Evolutionary conservation across 108 stramenopile species (phyloP).

Genomic region (Skeletonema menzelii): DNA sequence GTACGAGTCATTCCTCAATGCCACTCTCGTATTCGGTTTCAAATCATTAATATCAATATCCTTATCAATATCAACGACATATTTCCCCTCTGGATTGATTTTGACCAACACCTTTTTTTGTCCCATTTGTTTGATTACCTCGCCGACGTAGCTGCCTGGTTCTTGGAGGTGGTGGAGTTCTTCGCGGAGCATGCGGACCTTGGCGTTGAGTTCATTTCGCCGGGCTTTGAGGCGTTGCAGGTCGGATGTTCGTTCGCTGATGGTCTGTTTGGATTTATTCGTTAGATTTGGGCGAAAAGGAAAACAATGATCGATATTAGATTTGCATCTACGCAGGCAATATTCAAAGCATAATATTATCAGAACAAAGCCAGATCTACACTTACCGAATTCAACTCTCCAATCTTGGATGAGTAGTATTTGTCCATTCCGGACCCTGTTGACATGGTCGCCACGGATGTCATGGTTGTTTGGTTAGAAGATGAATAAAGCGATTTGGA

Average conservation of each 20-base stretch:
- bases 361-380: neutral
- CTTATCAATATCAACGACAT: slow-evolving; percentile 97
- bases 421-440: slow-evolving; percentile 61
- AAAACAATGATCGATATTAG: neutral
- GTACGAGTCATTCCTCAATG: slow-evolving; percentile 98
- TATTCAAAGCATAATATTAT: neutral
- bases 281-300: neutral
- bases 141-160: slow-evolving; percentile 98
- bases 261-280: slow-evolving; percentile 43
- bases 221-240: slow-evolving; percentile 95
- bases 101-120: slow-evolving; percentile 98
- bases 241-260: slow-evolving; percentile 78
- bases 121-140: slow-evolving; percentile 99
- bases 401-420: slow-evolving; percentile 78
- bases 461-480: neutral
- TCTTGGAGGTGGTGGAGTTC: slow-evolving; percentile 98
- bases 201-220: slow-evolving; percentile 96
- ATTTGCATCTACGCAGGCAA: neutral
- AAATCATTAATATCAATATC: slow-evolving; percentile 97
- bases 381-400: slow-evolving; percentile 70
- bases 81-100: slow-evolving; percentile 99
- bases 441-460: slow-evolving; percentile 17
- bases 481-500: neutral
- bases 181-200: slow-evolving; percentile 96
- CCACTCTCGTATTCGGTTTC: slow-evolving; percentile 98